Conservation (phyloP, 2,329 filamentous ascomycete genomes). For the Coniochaeta prunicola region DNA sequence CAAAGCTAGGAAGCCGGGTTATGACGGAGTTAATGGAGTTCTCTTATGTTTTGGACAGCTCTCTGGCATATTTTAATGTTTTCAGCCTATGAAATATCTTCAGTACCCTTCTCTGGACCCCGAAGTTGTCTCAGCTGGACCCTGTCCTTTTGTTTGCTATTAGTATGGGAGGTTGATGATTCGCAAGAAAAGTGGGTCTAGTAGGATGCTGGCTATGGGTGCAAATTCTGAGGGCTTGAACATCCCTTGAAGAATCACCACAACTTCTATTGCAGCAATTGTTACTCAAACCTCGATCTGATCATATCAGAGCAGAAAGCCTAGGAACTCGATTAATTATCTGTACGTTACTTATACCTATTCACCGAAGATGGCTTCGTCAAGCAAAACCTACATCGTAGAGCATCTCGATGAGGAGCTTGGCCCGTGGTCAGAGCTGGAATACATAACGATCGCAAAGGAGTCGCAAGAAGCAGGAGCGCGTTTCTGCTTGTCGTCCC, state of each 20-base stretch:
- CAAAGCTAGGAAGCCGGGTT: too few relatives aligned
- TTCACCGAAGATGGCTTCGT: not conserved
- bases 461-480: constrained; percentile 65
- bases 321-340: too few relatives aligned
- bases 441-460: constrained; percentile 80
- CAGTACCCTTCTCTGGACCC: too few relatives aligned
- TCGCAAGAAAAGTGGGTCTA: not conserved
- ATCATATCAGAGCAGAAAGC: not conserved
- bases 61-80: too few relatives aligned
- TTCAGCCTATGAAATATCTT: too few relatives aligned
- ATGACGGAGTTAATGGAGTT: too few relatives aligned
- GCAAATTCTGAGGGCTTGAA: not conserved
- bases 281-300: not conserved
- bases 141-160: too few relatives aligned
- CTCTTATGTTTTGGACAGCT: too few relatives aligned
- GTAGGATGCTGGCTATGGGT: not conserved
- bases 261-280: not conserved
- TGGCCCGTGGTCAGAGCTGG: constrained; percentile 86
- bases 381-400: constrained; percentile 73
- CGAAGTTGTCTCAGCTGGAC: too few relatives aligned
- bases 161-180: too few relatives aligned
- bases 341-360: too few relatives aligned
- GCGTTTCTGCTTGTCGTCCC: constrained; percentile 74
- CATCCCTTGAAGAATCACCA: not conserved
- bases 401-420: constrained; percentile 95